Evolutionary conservation across 495 filamentous ascomycete genomes (phyloP), one percentile per base, ranked within the genome.

Genomic region (Paragyromitra xinjiangensis): DNA sequence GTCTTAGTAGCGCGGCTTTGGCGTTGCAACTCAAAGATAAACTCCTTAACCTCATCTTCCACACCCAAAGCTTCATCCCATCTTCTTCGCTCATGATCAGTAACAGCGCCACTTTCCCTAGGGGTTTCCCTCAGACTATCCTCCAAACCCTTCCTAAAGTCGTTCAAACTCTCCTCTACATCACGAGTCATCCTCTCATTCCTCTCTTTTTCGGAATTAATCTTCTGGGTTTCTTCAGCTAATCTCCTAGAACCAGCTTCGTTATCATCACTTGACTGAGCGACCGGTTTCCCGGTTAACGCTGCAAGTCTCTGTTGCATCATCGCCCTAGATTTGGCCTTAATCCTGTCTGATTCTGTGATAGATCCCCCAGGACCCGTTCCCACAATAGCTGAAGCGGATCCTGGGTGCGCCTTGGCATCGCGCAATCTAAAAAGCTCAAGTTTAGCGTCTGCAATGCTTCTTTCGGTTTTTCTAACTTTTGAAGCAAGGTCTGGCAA

Each of bases 51-150:
- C 73, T 95, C 93, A 80, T 98, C 94, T 79, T 99, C 96, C 66
- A 99, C 96, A 39, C 96, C 96, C 45, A 98, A 86, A 45, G 90
- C 96, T 85, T 99, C 96, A 81, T 98, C 94, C 96, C 96, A 99
- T 71, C 95, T 90, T 70, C 95, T 89, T 78, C 87, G 89, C 86
- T 99, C 96, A 83, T 98, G 95, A 82, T 98, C 93, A 24, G 86
- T 76, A 39, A 63, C 59, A 79, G 85, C 89, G 78, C 86, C 86
- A 78, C 86, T 89, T 55, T 93, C 89, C n/a, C 87, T 87, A 56
- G 91, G 92, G 37, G 69, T 66, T 71, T 97, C 93, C 81, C 95
- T 94, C 12, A 98, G 89, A 78, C 86, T 94, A 76, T 94, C 91
- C 81, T 97, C 94, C 14, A 99, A 88, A 71, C 92, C 89, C 68